Evolutionary conservation across 805 yeast genomes (phyloP).

Genomic region (Metahyphopichia silvanorum): DNA sequence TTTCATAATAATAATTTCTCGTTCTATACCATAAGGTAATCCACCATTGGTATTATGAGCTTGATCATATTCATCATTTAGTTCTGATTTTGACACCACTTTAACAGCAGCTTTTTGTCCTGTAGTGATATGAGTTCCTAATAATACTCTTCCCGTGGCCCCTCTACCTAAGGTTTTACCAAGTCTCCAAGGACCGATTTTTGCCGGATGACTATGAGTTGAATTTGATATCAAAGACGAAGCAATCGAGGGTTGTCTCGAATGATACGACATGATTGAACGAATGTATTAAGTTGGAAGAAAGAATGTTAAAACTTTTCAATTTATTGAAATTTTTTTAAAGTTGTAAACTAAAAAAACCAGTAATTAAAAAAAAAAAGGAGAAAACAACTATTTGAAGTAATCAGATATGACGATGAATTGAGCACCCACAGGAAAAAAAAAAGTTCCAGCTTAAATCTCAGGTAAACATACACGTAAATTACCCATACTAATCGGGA

Average conservation of each 20-base stretch:
- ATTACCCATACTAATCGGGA: no score
- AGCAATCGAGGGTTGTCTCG: slow-evolving; percentile 61
- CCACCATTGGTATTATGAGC: slow-evolving; percentile 36
- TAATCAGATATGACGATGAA: no score
- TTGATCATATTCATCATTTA: slow-evolving; percentile 32
- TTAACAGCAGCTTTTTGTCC: slow-evolving; percentile 83
- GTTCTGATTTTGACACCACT: slow-evolving; percentile 67
- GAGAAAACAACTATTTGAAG: no score
- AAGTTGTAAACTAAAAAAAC: no score
- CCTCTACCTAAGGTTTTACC: slow-evolving; percentile 81
- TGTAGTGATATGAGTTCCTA: slow-evolving; percentile 65
- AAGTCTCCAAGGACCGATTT: slow-evolving; percentile 79
- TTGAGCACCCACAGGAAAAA: no score
- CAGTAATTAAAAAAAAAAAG: no score
- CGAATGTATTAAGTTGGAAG: slow-evolving; percentile 6
- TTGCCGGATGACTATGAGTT: slow-evolving; percentile 44
- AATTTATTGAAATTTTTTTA: no score
- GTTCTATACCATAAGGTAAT: slow-evolving; percentile 91
- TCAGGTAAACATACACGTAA: no score
- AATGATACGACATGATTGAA: slow-evolving; percentile 32
- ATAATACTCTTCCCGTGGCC: slow-evolving; percentile 74
- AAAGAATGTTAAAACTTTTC: no score
- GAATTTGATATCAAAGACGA: slow-evolving; percentile 51
- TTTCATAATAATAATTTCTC: slow-evolving; percentile 97
- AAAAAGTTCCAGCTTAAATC: no score